Evolutionary conservation across 2,329 filamentous ascomycete species (phyloP).

Genomic region (Aspergillus sp.): DNA sequence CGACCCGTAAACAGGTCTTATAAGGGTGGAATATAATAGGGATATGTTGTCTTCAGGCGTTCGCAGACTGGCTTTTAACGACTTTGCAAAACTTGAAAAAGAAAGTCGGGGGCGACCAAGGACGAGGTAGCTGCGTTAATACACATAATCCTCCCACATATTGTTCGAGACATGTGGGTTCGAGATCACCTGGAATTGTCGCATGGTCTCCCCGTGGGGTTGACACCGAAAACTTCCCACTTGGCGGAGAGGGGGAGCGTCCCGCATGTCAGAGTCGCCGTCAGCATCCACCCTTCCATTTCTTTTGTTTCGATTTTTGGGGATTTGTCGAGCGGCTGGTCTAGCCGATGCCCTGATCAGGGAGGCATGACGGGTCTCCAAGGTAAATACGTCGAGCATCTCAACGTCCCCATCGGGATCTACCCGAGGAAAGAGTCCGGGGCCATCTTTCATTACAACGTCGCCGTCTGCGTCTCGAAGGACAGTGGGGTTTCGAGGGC

Average conservation of each 20-base stretch:
- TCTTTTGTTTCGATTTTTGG: neutral
- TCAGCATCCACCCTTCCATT: neutral
- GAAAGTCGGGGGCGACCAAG: neutral
- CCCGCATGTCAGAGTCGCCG: neutral
- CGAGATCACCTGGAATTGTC: neutral
- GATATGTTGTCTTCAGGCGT: neutral
- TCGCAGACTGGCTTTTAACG: neutral
- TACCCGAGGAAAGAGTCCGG: neutral
- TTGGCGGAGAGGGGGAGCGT: neutral
- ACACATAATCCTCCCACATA: neutral
- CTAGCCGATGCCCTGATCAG: neutral
- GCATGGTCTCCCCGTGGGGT: neutral
- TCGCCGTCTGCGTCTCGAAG: neutral
- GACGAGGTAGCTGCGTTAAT: neutral
- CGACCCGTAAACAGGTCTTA: neutral
- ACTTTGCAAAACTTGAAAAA: neutral
- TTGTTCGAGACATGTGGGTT: too few species aligned
- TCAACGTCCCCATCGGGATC: neutral
- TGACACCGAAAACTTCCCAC: neutral
- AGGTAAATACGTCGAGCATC: neutral
- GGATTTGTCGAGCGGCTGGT: neutral
- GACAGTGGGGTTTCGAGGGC: neutral
- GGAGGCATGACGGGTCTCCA: neutral
- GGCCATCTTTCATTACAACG: neutral
- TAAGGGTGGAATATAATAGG: too few species aligned